Base-by-base conservation (phyloP, 2,329 filamentous ascomycete species). In the Massarina eburnea region DNA sequence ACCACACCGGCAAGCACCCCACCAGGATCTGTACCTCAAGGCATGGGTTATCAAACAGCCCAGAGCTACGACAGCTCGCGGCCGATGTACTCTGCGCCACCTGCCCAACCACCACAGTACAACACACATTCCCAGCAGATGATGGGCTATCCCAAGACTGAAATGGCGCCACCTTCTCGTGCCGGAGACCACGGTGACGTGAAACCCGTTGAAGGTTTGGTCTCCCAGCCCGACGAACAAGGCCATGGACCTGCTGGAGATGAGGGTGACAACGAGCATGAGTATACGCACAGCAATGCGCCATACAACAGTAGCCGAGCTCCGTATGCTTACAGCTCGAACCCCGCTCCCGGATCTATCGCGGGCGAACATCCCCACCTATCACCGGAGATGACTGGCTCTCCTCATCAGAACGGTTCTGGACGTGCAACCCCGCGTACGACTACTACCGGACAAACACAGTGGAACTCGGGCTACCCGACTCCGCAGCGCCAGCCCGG, bases 1-100 rank as follows among this genome's bases (percentile, higher is more conserved):
- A 89, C 87, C 8, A 95, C 89, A n/a, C 90, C 90, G 49, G 90
- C 90, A 20, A 92, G 89, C 5, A 95, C 92, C 0, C 91, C 92
- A 10, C 92, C 92, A 0, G 90, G 89, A 19, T 82, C 80, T 21
- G 79, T 95, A 51, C 87, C 90, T 57, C 88, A 90, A 58, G 85
- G 81, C 62, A 90, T 96, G 80, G 75, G 84, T 3, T 96, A 96
- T 68, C 86, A 84, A 41, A 80, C 74, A 57, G 83, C 76, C 46
- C 88, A 84, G 70, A 75, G 77, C 36, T 96, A 95, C 62, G 89
- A 95, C 63, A 81, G 73, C 60, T 84, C 88, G 8, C 84, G 92
- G 50, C 82, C 85, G 37, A 84, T 94, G 72, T 96, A 96, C 68
- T 88, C 84, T 46, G 80, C 82, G 0, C 79, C 85, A 14, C 80